Conservation (phyloP, 352 stramenopile genomes). For the Phytophthora fragariae region DNA sequence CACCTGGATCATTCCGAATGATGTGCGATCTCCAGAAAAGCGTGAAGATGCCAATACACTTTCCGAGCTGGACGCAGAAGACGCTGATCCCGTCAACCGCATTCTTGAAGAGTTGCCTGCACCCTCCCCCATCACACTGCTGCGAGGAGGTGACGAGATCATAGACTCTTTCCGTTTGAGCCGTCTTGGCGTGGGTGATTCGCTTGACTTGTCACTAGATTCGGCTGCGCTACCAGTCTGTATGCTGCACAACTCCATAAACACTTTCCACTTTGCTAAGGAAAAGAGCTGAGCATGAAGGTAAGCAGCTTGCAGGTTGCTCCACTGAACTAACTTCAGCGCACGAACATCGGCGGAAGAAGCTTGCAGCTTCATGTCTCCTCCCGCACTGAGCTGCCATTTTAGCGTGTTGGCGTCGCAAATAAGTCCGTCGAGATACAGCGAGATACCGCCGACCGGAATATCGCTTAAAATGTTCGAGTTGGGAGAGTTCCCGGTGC, state of each 20-base stretch:
- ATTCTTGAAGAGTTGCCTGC: constrained; percentile 18
- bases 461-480: constrained; percentile 25
- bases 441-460: constrained; percentile 24
- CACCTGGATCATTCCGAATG: constrained; percentile 73
- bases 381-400: constrained; percentile 45
- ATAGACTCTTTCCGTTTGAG: constrained; percentile 78
- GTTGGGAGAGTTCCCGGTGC: constrained; percentile 10
- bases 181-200: constrained; percentile 10
- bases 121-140: constrained; percentile 3
- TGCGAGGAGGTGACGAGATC: constrained; percentile 62
- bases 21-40: constrained; percentile 73
- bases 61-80: constrained; percentile 23
- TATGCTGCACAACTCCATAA: constrained; percentile 76
- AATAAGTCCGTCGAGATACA: constrained; percentile 43
- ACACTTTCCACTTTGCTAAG: constrained; percentile 66
- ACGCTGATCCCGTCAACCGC: constrained; percentile 6
- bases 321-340: constrained; percentile 57
- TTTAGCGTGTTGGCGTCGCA: constrained; percentile 36
- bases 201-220: constrained; percentile 16
- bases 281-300: constrained; percentile 62
- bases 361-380: constrained; percentile 25
- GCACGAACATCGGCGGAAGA: constrained; percentile 40
- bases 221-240: constrained; percentile 33
- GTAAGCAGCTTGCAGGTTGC: constrained; percentile 61
- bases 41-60: constrained; percentile 37